phyloP scores from a whole-genome alignment of 805 yeast genomes.

The Metschnikowia baotianmanensis region DNA sequence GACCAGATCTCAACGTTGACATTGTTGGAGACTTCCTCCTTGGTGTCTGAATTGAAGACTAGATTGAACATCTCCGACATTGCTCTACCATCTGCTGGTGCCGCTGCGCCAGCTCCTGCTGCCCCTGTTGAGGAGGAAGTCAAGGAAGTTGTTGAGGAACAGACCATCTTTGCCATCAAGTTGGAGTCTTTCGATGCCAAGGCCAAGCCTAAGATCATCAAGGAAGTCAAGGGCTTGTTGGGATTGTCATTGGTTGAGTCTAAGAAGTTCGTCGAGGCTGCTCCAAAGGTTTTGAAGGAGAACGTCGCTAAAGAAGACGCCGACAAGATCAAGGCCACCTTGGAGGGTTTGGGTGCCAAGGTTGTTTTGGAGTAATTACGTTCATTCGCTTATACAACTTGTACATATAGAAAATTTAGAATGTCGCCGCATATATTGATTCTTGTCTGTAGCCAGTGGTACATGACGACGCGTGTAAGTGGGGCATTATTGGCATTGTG shows the following conservation, averaged over 20 bases:
- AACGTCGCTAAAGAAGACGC: constrained; percentile 97
- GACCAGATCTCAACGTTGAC: constrained; percentile 88
- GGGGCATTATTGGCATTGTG: too few relatives aligned
- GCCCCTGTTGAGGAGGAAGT: constrained; percentile 72
- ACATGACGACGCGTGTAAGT: too few relatives aligned
- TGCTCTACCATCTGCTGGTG: constrained; percentile 62
- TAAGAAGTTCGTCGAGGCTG: constrained; percentile 95
- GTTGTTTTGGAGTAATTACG: constrained; percentile 68
- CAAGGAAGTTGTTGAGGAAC: constrained; percentile 81
- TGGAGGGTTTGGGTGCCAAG: constrained; percentile 96
- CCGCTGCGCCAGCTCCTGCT: constrained; percentile 58
- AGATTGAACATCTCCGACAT: constrained; percentile 93
- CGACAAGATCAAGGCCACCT: constrained; percentile 87
- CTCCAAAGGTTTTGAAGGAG: constrained; percentile 95
- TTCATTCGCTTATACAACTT: constrained; percentile 20
- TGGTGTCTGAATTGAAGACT: constrained; percentile 75
- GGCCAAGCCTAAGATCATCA: constrained; percentile 94
- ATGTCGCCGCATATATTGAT: constrained; percentile 1
- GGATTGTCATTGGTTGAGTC: constrained; percentile 95
- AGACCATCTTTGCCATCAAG: constrained; percentile 89
- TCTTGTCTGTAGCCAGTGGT: too few relatives aligned
- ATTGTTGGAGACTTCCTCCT: constrained; percentile 87
- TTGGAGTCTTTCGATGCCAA: constrained; percentile 93
- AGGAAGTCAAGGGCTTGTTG: constrained; percentile 89
- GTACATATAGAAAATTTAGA: constrained; percentile 18